Conservation (phyloP, 2,329 filamentous ascomycete species). For the Trichoderma koningii region DNA sequence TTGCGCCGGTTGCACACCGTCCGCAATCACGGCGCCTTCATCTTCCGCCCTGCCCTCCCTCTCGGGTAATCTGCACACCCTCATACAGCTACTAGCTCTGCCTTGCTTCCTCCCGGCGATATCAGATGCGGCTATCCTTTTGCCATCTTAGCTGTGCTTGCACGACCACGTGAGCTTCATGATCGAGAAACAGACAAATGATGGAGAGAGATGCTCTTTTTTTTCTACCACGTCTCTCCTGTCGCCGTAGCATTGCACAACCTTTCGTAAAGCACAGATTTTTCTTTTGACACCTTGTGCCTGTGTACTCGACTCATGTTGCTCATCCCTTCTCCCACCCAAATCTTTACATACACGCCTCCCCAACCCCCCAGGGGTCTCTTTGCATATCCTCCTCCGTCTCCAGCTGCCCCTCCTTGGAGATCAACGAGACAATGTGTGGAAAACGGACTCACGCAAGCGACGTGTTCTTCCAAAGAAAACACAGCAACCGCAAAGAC, state of each 20-base stretch:
- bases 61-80: slow-evolving; percentile 6
- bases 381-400: background rate
- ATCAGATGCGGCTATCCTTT: slow-evolving; percentile 22
- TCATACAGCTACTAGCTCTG: background rate
- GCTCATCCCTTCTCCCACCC: background rate
- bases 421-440: background rate
- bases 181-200: too few species aligned
- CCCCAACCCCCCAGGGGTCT: too few species aligned
- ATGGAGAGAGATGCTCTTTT: background rate
- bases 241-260: slow-evolving; percentile 10
- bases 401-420: background rate
- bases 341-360: background rate
- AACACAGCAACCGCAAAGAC: slow-evolving; percentile 21
- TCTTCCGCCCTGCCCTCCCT: background rate
- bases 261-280: slow-evolving; percentile 18
- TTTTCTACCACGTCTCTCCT: background rate
- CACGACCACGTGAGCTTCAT: background rate
- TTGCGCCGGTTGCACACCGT: slow-evolving; percentile 5
- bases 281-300: slow-evolving; percentile 14
- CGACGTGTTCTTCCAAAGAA: slow-evolving; percentile 27
- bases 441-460: slow-evolving; percentile 14
- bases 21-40: slow-evolving; percentile 15
- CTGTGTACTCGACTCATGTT: background rate
- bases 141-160: background rate
- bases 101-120: slow-evolving; percentile 12